Conservation (phyloP, 2,329 filamentous ascomycete genomes). For the Lasiodiplodia citricola region DNA sequence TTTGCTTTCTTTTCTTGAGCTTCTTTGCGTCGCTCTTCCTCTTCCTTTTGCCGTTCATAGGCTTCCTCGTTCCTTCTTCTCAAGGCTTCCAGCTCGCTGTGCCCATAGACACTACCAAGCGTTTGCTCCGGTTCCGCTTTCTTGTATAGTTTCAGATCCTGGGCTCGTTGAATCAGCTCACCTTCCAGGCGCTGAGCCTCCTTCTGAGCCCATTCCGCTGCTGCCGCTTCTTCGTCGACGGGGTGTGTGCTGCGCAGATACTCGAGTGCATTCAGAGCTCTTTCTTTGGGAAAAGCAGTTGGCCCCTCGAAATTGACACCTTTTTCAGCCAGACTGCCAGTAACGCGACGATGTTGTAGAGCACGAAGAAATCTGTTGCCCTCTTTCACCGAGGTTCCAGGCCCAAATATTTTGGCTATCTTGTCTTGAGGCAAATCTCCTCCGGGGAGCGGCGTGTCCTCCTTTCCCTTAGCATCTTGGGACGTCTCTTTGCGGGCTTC, state of each 20-base stretch:
- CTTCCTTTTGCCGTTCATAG: conserved; percentile 39
- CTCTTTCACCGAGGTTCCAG: conserved; percentile 33
- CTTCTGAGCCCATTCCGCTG: conserved; percentile 46
- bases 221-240: conserved; percentile 48
- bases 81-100: conserved; percentile 26
- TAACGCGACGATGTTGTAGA: conserved; percentile 46
- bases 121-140: conserved; percentile 35
- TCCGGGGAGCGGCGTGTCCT: conserved; percentile 25
- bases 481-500: neutral
- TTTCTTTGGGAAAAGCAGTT: conserved; percentile 34
- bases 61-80: conserved; percentile 40
- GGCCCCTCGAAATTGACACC: conserved; percentile 38
- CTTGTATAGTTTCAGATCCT: conserved; percentile 38
- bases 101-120: conserved; percentile 11
- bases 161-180: conserved; percentile 38
- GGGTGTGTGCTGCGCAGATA: conserved; percentile 44
- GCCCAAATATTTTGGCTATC: conserved; percentile 37
- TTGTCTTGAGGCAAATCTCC: conserved; percentile 22
- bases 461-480: neutral
- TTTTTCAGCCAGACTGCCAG: conserved; percentile 46
- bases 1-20: conserved; percentile 32
- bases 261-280: conserved; percentile 40
- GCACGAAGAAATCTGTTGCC: conserved; percentile 46
- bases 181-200: conserved; percentile 47
- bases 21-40: conserved; percentile 33